Base-by-base conservation (phyloP, 1,284 basidiomycete genomes). In the Ustilago bromivora region DNA sequence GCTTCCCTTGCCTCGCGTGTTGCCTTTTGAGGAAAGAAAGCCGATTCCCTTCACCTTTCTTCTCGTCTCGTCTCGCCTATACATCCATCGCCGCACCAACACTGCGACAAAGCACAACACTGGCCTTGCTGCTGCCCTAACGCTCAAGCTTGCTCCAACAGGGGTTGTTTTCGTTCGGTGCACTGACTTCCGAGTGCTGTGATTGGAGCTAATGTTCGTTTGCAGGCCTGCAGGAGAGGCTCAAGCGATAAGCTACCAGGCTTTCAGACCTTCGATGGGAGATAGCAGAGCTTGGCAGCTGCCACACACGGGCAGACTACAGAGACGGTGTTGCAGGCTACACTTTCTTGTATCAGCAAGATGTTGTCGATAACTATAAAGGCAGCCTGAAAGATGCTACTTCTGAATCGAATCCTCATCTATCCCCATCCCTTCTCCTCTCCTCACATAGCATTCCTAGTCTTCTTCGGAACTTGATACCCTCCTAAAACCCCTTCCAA, bases 131-230 rank as follows among this genome's bases (percentile, higher is more conserved):
- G 43, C 19, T 23, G 35, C 49, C 11, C 15, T 15, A 32, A 51
- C 31, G 28, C 49, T 51, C 23, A 7, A 51, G 28, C 49, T 17
- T 46, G 41, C 41, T 46, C n/a, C 7, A 46, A 28, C 23, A 31
- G 28, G 31, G 11, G 23, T 23, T 7, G 15, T 28, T 11, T 11
- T 32, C n/a, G 2, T 41, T 73, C 71, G 71, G 71, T 73, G 53
- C 65, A 68, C 65, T 61, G 65, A 15, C 71, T 67, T 73, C 71
- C 71, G 65, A 73, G 47, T 28, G 10, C 17, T 52, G 31, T 41
- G 31, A 34, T 58, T 40, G 41, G 54, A 54, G 47, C 46, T 54
- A 52, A 6, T 17, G 23, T 41, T 15, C 9, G n/a, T 17, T 28
- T 47, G 31, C 32, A 31, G 2, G 10, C 11, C 4, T 17, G 38